A percentile compares a stretch with the other conserved stretches of the same genome.
phyloP scores from a whole-genome alignment of 2,329 filamentous ascomycete species.

The Furcasterigmium sp. region DNA sequence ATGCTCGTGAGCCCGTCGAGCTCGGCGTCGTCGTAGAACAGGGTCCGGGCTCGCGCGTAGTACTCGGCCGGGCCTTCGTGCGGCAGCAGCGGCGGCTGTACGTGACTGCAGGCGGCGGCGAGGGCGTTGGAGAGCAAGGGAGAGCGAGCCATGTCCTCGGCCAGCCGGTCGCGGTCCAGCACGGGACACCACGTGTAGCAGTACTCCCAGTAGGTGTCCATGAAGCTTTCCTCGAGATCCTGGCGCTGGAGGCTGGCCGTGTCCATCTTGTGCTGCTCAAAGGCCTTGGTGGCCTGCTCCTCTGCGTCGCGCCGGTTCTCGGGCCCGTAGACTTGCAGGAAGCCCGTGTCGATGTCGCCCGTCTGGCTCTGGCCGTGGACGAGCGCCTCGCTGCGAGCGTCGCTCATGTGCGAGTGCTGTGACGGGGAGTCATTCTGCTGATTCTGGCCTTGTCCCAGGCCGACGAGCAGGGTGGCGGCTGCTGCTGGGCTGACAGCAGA shows the following conservation, averaged over 20 bases:
- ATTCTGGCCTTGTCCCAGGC: not conserved
- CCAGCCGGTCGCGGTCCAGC: slow-evolving; percentile 23
- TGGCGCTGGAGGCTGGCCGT: slow-evolving; percentile 14
- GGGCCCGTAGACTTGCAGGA: slow-evolving; percentile 25
- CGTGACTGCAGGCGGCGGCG: slow-evolving; percentile 31
- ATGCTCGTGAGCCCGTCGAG: slow-evolving; percentile 27
- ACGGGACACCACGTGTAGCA: slow-evolving; percentile 37
- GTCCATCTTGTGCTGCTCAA: slow-evolving; percentile 15
- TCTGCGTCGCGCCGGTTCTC: slow-evolving; percentile 24
- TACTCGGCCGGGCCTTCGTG: slow-evolving; percentile 31
- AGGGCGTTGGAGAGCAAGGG: slow-evolving; percentile 30
- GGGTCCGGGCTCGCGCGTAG: slow-evolving; percentile 30
- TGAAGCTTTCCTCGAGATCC: slow-evolving; percentile 31
- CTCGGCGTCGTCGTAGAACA: slow-evolving; percentile 35
- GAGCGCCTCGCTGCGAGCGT: slow-evolving; percentile 11
- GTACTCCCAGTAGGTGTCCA: slow-evolving; percentile 35
- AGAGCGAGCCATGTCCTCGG: slow-evolving; percentile 23
- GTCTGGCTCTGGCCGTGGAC: slow-evolving; percentile 16
- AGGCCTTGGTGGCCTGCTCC: slow-evolving; percentile 21
- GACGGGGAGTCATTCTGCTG: slow-evolving; percentile 3
- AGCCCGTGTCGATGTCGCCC: slow-evolving; percentile 27
- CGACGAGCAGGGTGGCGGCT: not conserved
- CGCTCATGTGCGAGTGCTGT: slow-evolving; percentile 5
- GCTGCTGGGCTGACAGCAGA: not conserved
- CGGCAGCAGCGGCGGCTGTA: slow-evolving; percentile 33